A percentile compares a stretch with the other conserved stretches of the same genome.
Conservation (phyloP, 305 asterid genomes). For the Stenogyne calaminthoides region DNA sequence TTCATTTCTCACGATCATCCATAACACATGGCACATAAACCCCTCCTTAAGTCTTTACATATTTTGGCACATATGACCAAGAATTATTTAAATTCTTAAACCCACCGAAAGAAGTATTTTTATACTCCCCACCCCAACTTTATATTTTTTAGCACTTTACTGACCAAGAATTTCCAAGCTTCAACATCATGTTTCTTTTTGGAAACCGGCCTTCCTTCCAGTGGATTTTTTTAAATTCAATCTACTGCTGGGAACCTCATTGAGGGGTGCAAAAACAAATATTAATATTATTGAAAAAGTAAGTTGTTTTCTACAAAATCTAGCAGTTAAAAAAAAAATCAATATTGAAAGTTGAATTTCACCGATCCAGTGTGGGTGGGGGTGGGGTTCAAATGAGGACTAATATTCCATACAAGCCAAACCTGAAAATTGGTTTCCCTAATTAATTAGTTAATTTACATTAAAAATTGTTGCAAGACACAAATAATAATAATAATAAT, state of each 20-base stretch:
- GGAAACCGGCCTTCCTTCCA: not conserved
- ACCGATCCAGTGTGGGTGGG: not conserved
- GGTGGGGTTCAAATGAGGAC: no score
- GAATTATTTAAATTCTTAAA: no score
- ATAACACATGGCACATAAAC: not conserved
- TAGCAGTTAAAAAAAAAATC: not conserved
- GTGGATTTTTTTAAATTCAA: not conserved
- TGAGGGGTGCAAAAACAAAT: not conserved
- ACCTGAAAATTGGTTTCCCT: slow-evolving; percentile 4
- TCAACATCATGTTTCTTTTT: not conserved
- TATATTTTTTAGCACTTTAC: not conserved
- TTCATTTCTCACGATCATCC: slow-evolving; percentile 8
- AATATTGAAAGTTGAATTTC: not conserved
- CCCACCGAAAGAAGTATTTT: not conserved
- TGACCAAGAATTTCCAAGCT: not conserved
- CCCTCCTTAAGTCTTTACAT: not conserved
- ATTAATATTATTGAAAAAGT: not conserved
- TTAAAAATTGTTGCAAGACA: not conserved
- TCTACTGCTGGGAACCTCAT: not conserved
- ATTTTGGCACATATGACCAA: not conserved
- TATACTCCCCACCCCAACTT: not conserved
- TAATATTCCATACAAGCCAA: no score
- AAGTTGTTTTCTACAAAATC: not conserved
- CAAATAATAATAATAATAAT: no score
- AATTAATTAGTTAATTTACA: not conserved